These are phyloP conservation scores for Xylaria sp. DNA, from an alignment of 2,329 filamentous ascomycete genomes.

Conservation along the genomic window DNA sequence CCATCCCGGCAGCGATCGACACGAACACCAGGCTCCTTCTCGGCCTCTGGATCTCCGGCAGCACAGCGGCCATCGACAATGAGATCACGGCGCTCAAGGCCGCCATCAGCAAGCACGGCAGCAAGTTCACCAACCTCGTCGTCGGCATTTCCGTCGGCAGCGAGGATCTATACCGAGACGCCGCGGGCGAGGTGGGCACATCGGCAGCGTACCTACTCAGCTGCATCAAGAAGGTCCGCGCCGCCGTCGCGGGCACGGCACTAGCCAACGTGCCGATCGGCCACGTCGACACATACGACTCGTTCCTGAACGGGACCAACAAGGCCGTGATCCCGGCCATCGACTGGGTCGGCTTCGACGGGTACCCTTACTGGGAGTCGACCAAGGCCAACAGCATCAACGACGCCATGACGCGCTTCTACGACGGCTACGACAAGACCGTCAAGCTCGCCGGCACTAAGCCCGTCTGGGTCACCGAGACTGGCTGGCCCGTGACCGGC, in stretches of 20 bases:
- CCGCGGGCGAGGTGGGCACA: constrained; percentile 52
- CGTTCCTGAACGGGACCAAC: constrained; percentile 62
- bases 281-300: constrained; percentile 68
- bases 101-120: constrained; percentile 60
- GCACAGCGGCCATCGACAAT: constrained; percentile 54
- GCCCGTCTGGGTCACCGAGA: constrained; percentile 73
- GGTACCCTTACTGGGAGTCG: constrained; percentile 65
- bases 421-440: constrained; percentile 53
- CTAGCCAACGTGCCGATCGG: constrained; percentile 56
- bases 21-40: constrained; percentile 63
- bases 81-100: constrained; percentile 63
- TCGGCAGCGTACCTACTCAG: constrained; percentile 61
- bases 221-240: constrained; percentile 67
- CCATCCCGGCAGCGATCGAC: constrained; percentile 69
- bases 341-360: constrained; percentile 66
- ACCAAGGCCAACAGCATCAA: constrained; percentile 56
- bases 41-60: constrained; percentile 61
- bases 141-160: constrained; percentile 65
- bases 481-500: constrained; percentile 66
- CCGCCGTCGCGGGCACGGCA: constrained; percentile 56
- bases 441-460: constrained; percentile 63
- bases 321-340: constrained; percentile 60
- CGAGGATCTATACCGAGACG: constrained; percentile 65
- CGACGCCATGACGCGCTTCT: constrained; percentile 56
- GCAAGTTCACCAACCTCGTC: constrained; percentile 57